Base-by-base conservation (phyloP, 164 flowering plant genomes). In the Cinnamomum chago region DNA sequence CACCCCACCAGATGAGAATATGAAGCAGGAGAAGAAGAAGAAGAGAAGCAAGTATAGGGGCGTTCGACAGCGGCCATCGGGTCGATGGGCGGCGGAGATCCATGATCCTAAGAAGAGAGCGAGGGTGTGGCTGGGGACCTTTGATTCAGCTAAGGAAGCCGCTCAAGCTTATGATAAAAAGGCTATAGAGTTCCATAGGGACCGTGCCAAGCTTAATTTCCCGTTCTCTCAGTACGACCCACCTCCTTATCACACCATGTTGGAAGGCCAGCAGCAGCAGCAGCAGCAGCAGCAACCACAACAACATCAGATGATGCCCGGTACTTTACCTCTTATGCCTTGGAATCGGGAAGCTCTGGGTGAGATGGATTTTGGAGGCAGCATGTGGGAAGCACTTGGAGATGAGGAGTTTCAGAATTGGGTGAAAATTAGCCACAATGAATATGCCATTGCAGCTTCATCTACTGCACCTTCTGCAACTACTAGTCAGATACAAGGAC, bases 161-260 rank as follows among this genome's bases (percentile, higher is more conserved):
- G 76, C 76, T 3, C 68, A 66, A 23, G 76, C 76, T 3, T 74
- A 74, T 50, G 76, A 74, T 33, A 27, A 25, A 2, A 65, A 64
- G 1, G 76, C 76, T 25, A 67, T 74, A 2, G 70, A 67, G 55
- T 67, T 74, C 24, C 64, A 35, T n/a, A 71, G 76, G 22, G 20
- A 65, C n/a, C 76, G 76, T 1, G 76, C 76, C 28, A 74, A 67
- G 66, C 76, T 74, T 50, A 74, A 74, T 67, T 74, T 74, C 52
- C 71, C 71, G 1, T 51, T 65, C 5, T 47, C 76, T 14, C 60
- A 65, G 17, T 5, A 15, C 13, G 60, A 55, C 60, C 60, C 60
- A 55, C 60, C 60, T 55, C 60, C 60, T 20, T 3, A 55, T 40
- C 47, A 40, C 2, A 40, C 47, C 47, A 5, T 40, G 47, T 5